Conservation (phyloP, 331 rosid species). For the Acacia pycnantha region DNA sequence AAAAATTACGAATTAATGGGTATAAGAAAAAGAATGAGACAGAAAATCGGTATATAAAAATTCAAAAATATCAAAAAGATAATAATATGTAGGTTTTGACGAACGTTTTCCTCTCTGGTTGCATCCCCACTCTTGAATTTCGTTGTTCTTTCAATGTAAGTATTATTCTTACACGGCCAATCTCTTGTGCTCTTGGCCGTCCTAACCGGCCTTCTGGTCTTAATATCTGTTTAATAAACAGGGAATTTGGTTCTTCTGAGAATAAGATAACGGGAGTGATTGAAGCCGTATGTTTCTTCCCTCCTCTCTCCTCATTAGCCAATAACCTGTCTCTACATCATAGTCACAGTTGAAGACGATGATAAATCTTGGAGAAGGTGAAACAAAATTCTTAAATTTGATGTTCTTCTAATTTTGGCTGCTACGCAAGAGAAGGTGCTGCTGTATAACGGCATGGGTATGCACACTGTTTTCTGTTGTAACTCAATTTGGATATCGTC, state of each 20-base stretch:
- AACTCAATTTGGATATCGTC: slow-evolving; percentile 33
- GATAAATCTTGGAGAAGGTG: background rate
- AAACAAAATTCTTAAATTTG: background rate
- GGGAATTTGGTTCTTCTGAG: background rate
- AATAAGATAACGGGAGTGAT: background rate
- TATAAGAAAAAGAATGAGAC: too few relatives aligned
- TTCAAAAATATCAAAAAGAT: too few relatives aligned
- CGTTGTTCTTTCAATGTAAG: background rate
- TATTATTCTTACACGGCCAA: background rate
- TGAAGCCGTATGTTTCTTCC: background rate
- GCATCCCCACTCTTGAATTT: background rate
- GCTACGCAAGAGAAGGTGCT: background rate
- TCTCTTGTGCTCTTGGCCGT: background rate
- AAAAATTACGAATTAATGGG: too few relatives aligned
- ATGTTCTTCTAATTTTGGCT: background rate
- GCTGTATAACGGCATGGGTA: background rate
- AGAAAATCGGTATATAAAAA: too few relatives aligned
- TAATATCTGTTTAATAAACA: background rate
- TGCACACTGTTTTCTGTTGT: slow-evolving; percentile 21
- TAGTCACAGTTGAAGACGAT: background rate
- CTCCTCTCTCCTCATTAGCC: background rate
- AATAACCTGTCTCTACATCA: background rate
- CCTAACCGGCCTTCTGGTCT: background rate
- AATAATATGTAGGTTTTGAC: too few relatives aligned
- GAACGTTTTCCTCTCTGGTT: background rate